Conservation (phyloP, 176 grass and related monocot genomes). For the Juncus inflexus region DNA sequence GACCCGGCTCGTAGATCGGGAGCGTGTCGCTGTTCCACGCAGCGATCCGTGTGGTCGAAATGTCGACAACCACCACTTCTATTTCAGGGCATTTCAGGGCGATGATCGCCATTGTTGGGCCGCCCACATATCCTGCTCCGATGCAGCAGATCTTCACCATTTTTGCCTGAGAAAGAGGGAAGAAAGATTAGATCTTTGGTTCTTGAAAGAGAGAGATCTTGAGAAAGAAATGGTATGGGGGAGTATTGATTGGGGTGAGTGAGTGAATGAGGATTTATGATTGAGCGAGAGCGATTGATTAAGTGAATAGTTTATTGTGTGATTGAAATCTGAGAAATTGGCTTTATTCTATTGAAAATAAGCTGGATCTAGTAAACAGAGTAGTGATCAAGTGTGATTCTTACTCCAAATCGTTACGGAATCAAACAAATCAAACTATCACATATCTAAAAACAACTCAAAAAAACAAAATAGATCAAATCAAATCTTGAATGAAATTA, state of each 20-base stretch:
- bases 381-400: too few relatives aligned
- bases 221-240: neutral
- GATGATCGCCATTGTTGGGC: slow-evolving; percentile 89
- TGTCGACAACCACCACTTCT: slow-evolving; percentile 66
- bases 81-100: slow-evolving; percentile 79
- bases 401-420: too few relatives aligned
- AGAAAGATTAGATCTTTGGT: neutral
- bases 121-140: slow-evolving; percentile 84
- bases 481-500: neutral
- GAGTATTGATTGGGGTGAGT: neutral
- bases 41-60: slow-evolving; percentile 63
- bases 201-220: neutral
- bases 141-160: slow-evolving; percentile 99
- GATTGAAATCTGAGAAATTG: too few relatives aligned
- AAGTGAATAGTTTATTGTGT: too few relatives aligned
- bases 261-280: neutral
- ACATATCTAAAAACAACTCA: too few relatives aligned
- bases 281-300: neutral
- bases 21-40: slow-evolving; percentile 89
- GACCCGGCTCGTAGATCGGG: slow-evolving; percentile 77
- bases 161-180: slow-evolving; percentile 14
- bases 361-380: too few relatives aligned
- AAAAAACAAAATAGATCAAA: too few relatives aligned
- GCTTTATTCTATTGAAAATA: too few relatives aligned
- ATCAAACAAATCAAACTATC: too few relatives aligned